Percentiles rank a stretch among this genome's conserved stretches.
Conservation (phyloP, 345 rosid genomes). For the Syzygium aromaticum region DNA sequence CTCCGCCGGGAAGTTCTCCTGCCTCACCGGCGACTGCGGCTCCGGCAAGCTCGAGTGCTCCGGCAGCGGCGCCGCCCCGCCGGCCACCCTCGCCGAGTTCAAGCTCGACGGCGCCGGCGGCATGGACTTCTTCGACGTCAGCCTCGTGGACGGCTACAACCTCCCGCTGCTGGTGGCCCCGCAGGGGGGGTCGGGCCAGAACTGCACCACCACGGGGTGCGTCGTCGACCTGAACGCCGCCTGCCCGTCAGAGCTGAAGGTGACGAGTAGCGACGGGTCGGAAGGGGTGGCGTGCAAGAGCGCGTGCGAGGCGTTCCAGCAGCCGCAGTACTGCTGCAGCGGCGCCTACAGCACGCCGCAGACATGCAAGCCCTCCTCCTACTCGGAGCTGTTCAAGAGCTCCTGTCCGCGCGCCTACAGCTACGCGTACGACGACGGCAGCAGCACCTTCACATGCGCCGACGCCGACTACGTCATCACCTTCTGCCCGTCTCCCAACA, state of each 20-base stretch:
- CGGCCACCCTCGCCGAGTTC: slow-evolving; percentile 85
- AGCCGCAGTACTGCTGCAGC: slow-evolving; percentile 79
- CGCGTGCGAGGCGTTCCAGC: slow-evolving; percentile 81
- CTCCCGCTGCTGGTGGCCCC: slow-evolving; percentile 21
- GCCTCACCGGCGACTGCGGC: slow-evolving; percentile 85
- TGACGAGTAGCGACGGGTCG: slow-evolving; percentile 29
- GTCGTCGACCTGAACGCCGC: slow-evolving; percentile 60
- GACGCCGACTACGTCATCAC: slow-evolving; percentile 66
- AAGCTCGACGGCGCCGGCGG: slow-evolving; percentile 24
- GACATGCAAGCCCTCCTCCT: slow-evolving; percentile 70
- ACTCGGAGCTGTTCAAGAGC: slow-evolving; percentile 58
- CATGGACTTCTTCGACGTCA: slow-evolving; percentile 26
- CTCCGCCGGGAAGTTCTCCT: slow-evolving; percentile 64
- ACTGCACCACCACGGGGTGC: slow-evolving; percentile 77
- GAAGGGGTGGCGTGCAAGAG: slow-evolving; percentile 71
- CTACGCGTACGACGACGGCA: slow-evolving; percentile 86
- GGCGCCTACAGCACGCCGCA: slow-evolving; percentile 63
- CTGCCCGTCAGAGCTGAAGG: slow-evolving; percentile 79
- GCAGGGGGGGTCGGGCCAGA: slow-evolving; percentile 66
- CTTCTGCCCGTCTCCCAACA: slow-evolving; percentile 78
- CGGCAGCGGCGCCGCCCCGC: slow-evolving; percentile 76
- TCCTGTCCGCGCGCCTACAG: slow-evolving; percentile 93
- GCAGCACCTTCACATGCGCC: slow-evolving; percentile 91
- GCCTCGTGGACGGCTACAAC: slow-evolving; percentile 35
- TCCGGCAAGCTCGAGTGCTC: slow-evolving; percentile 66